Conservation (phyloP, 441 rosid species). For the Lepidium campestre region DNA sequence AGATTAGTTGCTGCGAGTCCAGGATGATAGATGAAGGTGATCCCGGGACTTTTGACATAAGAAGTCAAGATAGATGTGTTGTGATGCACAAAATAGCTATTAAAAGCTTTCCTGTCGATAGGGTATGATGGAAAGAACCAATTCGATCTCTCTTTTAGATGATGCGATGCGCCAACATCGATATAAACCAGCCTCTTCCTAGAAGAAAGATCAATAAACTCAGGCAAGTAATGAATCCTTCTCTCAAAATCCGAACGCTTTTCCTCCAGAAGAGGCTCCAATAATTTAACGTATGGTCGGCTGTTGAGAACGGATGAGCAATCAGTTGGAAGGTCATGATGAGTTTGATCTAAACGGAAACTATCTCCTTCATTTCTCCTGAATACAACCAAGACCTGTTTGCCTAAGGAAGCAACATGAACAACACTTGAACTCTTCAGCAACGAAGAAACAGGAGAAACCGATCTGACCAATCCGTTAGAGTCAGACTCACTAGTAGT, state of each 20-base stretch:
- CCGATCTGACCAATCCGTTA: slow-evolving; percentile 53
- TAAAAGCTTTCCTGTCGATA: slow-evolving; percentile 44
- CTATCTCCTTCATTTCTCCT: slow-evolving; percentile 36
- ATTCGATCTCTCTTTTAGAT: slow-evolving; percentile 32
- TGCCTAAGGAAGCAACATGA: slow-evolving; percentile 47
- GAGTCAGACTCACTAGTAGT: slow-evolving; percentile 33
- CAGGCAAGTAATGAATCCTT: slow-evolving; percentile 50
- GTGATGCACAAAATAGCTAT: slow-evolving; percentile 67
- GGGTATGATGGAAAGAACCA: slow-evolving; percentile 74
- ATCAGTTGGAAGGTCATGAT: slow-evolving; percentile 36
- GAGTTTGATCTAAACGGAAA: slow-evolving; percentile 34
- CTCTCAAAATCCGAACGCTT: slow-evolving; percentile 37
- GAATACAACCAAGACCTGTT: slow-evolving; percentile 63
- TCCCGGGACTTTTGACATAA: slow-evolving; percentile 60
- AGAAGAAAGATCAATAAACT: slow-evolving; percentile 38
- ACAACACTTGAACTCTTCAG: slow-evolving; percentile 61
- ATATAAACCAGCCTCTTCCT: slow-evolving; percentile 48
- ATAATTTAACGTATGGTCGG: slow-evolving; percentile 33
- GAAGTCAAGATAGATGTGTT: slow-evolving; percentile 66
- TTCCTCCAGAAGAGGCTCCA: slow-evolving; percentile 54
- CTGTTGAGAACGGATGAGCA: slow-evolving; percentile 43
- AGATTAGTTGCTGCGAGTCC: slow-evolving; percentile 37
- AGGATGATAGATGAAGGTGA: slow-evolving; percentile 69
- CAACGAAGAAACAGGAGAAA: slow-evolving; percentile 58
- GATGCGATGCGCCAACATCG: slow-evolving; percentile 58